These are phyloP conservation scores for Lactarius evosmus DNA, from an alignment of 768 basidiomycete species.

Conservation along the genomic window DNA sequence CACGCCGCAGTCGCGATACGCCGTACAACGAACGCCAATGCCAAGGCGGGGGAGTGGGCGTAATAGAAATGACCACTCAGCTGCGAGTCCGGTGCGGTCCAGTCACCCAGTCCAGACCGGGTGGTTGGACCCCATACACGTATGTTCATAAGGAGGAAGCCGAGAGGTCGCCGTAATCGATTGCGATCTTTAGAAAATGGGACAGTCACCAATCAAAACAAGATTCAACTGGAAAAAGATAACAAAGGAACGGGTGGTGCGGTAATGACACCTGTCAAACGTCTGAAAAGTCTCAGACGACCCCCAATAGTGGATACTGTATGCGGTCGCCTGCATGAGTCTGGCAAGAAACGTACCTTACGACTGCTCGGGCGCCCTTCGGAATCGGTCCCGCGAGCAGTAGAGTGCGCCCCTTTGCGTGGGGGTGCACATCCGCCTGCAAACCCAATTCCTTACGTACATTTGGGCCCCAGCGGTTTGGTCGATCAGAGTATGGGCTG, in stretches of 20 bases:
- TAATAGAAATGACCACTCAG: not conserved
- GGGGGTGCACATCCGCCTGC: not conserved
- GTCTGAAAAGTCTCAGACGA: not conserved
- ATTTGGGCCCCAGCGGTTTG: not conserved
- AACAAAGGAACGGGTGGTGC: not conserved
- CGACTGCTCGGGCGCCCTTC: not conserved
- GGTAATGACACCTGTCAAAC: not conserved
- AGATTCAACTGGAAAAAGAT: not conserved
- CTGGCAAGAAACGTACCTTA: not conserved
- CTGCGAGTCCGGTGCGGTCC: not conserved
- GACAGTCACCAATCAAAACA: not conserved
- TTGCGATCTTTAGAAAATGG: not conserved
- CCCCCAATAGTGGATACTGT: not conserved
- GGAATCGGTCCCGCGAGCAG: not conserved
- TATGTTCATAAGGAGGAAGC: not conserved
- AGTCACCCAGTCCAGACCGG: not conserved
- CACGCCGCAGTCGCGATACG: slow-evolving; percentile 12
- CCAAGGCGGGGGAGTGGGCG: not conserved
- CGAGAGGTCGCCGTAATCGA: slow-evolving; percentile 1
- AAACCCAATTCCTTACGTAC: not conserved
- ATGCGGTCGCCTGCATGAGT: not conserved
- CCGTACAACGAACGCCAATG: slow-evolving; percentile 12
- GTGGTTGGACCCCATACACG: not conserved
- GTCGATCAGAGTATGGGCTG: not conserved
- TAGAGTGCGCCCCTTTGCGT: not conserved